A percentile compares a stretch with the other conserved stretches of the same genome.
phyloP scores from a whole-genome alignment of 1,284 basidiomycete genomes.

The Ganoderma leucocontextum region DNA sequence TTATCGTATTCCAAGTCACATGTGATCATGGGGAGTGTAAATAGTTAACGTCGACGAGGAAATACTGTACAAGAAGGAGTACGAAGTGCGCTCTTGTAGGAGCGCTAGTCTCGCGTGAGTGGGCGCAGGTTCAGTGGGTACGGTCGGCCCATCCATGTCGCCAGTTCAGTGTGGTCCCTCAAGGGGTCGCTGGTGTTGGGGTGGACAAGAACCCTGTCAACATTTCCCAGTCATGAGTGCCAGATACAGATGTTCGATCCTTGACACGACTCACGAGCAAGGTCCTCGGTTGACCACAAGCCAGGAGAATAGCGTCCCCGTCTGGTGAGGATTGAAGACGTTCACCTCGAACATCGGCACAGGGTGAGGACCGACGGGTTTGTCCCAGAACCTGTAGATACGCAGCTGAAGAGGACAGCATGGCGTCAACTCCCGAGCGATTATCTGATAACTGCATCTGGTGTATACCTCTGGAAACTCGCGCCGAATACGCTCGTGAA shows the following conservation, averaged over 20 bases:
- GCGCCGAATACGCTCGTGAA: constrained; percentile 68
- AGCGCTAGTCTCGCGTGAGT: constrained; percentile 21
- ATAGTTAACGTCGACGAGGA: not conserved
- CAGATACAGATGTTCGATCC: too few relatives aligned
- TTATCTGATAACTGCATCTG: not conserved
- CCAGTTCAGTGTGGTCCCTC: constrained; percentile 70
- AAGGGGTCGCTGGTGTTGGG: constrained; percentile 71
- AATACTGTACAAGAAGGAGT: not conserved
- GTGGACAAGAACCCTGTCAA: constrained; percentile 69
- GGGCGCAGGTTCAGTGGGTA: constrained; percentile 55
- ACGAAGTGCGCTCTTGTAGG: not conserved
- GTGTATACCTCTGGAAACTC: constrained; percentile 74
- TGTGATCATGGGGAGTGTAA: not conserved
- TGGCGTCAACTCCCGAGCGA: not conserved
- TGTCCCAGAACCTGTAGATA: constrained; percentile 72
- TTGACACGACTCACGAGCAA: constrained; percentile 61
- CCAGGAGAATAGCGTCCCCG: constrained; percentile 72
- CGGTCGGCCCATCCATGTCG: constrained; percentile 74
- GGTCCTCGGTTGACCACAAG: constrained; percentile 70
- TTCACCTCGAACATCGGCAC: constrained; percentile 78
- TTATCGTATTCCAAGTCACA: not conserved
- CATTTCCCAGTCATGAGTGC: not conserved
- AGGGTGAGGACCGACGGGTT: constrained; percentile 70
- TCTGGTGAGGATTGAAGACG: constrained; percentile 70
- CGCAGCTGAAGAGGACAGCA: constrained; percentile 52